Evolutionary conservation across 208 protist genomes (phyloP).

Genomic region (Leishmania lainsoni): DNA sequence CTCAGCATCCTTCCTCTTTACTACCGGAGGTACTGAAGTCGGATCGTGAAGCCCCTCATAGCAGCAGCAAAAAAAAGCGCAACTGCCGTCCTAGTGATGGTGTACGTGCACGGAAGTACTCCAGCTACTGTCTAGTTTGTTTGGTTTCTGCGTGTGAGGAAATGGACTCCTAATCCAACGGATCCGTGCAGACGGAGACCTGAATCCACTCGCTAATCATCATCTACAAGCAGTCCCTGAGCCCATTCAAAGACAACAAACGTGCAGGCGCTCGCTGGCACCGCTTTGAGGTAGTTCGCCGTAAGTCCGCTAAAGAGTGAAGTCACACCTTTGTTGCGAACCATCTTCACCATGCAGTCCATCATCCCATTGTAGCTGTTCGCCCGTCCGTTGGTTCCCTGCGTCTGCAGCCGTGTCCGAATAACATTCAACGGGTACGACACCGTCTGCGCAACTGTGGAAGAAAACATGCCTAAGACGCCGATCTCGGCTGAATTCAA

Average conservation of each 20-base stretch:
- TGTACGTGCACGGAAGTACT: not conserved
- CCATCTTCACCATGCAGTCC: conserved; percentile 87
- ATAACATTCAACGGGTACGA: conserved; percentile 93
- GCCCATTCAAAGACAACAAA: conserved; percentile 89
- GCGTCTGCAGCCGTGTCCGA: conserved; percentile 88
- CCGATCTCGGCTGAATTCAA: conserved; percentile 75
- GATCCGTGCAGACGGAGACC: not conserved
- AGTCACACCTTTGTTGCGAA: conserved; percentile 69
- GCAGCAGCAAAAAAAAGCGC: not conserved
- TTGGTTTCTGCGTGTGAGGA: conserved; percentile 2
- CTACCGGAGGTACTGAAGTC: not conserved
- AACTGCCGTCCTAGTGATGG: not conserved
- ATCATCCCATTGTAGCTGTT: conserved; percentile 84
- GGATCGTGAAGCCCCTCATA: not conserved
- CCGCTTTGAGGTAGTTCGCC: conserved; percentile 90
- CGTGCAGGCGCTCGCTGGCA: conserved; percentile 82
- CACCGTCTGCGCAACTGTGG: conserved; percentile 83
- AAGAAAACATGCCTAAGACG: conserved; percentile 76
- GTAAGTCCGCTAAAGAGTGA: conserved; percentile 90
- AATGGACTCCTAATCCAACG: not conserved
- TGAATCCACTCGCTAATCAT: conserved; percentile 41
- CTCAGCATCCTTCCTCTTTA: not conserved
- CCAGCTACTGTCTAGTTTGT: no score
- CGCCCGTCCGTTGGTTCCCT: conserved; percentile 81
- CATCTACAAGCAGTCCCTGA: conserved; percentile 62